Evolutionary conservation across 106 monocot genomes (phyloP), one percentile per base, ranked within the genome.

Genomic region (Gastrodia elata): DNA sequence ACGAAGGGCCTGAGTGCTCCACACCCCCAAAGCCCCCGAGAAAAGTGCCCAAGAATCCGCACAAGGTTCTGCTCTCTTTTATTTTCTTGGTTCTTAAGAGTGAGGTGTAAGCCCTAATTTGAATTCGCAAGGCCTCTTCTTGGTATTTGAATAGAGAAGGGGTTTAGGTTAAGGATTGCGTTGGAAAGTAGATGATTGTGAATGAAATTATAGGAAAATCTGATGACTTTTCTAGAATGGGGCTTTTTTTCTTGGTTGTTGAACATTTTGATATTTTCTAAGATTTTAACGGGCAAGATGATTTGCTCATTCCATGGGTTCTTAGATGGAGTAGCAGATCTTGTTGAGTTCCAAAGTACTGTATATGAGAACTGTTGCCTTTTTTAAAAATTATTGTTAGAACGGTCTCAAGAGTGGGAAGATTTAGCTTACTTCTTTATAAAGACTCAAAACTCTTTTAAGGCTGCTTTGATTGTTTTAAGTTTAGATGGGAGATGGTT

Each of bases 1-100:
- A 79, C 8, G 64, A 37, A 2, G 75, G 72, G 18, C 35, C 34
- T 9, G 87, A 87, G 52, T 77, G 49, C 27, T 75, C 76, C 18
- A 75, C 87, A 5, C 83, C 81, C 15, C 84, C 80, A 24, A 91
- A 92, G 64, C 76, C 43, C 10, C 84, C 89, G 2, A 77, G 89
- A 70, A 87, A 83, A 75, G 75, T 87, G 10, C 77, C 82, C 69
- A 93, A 87, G 80, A 85, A 87, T 8, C 87, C 87, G 9, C 91
- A 91, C 41, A 91, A 91, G 87, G 91, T 91, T 70, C n/a, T n/a
- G n/a, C n/a, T n/a, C n/a, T n/a, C n/a, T n/a, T n/a, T n/a, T n/a
- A n/a, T n/a, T n/a, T 22, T 58, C 15, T 34, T 16, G 33, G 28
- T 5, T 38, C 20, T 22, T 10, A 6, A 39, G 20, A 39, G 28